A percentile compares a stretch with the other conserved stretches of the same genome.
phyloP scores from a whole-genome alignment of 1,284 basidiomycete species.

The Microbotryomycetes sp. region DNA sequence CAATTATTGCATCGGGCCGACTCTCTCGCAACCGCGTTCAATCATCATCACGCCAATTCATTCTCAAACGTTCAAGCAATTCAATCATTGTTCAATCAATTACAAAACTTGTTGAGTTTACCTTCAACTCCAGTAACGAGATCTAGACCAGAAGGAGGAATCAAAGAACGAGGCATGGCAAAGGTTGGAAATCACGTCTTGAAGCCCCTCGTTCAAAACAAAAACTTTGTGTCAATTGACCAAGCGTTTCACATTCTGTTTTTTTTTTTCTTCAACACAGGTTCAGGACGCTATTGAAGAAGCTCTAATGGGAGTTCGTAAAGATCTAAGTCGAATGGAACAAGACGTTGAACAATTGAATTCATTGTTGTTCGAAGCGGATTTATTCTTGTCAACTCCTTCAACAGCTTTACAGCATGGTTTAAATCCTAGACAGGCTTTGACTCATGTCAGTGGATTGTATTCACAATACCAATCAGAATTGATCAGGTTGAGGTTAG shows the following conservation, averaged over 20 bases:
- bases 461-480: slow-evolving; percentile 28
- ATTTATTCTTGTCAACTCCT: slow-evolving; percentile 25
- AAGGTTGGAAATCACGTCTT: slow-evolving; percentile 6
- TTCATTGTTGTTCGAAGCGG: slow-evolving; percentile 25
- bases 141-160: slow-evolving; percentile 24
- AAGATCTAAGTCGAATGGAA: slow-evolving; percentile 29
- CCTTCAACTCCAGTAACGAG: slow-evolving; percentile 22
- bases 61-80: slow-evolving; percentile 21
- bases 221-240: no score
- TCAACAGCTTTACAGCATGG: slow-evolving; percentile 25
- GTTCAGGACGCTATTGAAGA: slow-evolving; percentile 31
- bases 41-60: slow-evolving; percentile 23
- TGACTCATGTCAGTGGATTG: slow-evolving; percentile 24
- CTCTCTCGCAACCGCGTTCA: slow-evolving; percentile 23
- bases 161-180: slow-evolving; percentile 25
- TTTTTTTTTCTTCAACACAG: no score
- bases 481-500: slow-evolving; percentile 28
- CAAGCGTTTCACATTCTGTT: no score
- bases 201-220: not conserved
- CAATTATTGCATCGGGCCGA: slow-evolving; percentile 28
- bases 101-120: slow-evolving; percentile 26
- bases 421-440: slow-evolving; percentile 28
- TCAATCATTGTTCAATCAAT: slow-evolving; percentile 16
- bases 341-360: slow-evolving; percentile 26
- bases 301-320: slow-evolving; percentile 15